These are phyloP conservation scores for Exophiala aquamarina DNA, from an alignment of 2,329 filamentous ascomycete genomes.

Conservation along the genomic window DNA sequence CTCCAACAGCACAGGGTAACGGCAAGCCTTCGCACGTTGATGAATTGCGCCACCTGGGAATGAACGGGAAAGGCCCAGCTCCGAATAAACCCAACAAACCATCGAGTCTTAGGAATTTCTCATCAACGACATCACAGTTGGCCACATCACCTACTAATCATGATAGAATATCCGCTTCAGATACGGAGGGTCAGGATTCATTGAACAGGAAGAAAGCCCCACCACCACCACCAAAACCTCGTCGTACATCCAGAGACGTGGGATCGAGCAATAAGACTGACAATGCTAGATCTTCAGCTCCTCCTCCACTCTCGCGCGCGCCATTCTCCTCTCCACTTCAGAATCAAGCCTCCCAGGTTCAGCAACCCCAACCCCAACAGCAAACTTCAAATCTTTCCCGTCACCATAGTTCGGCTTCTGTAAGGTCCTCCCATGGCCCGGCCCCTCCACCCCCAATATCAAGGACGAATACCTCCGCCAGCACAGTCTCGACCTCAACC, in stretches of 20 bases:
- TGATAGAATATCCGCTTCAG: conserved; percentile 15
- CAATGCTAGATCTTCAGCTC: conserved; percentile 17
- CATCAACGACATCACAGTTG: conserved; percentile 16
- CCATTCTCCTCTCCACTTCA: conserved; percentile 32
- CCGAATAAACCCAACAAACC: conserved; percentile 48
- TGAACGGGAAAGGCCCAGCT: conserved; percentile 25
- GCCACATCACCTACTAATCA: conserved; percentile 14
- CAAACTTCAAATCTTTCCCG: conserved; percentile 7
- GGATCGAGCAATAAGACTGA: not conserved
- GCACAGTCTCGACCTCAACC: conserved; percentile 7
- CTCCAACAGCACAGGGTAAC: conserved; percentile 11
- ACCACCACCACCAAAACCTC: conserved; percentile 38
- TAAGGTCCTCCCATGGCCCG: not conserved
- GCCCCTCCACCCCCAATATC: conserved; percentile 26
- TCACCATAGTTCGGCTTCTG: conserved; percentile 5
- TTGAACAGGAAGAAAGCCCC: conserved; percentile 33
- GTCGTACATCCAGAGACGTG: conserved; percentile 27
- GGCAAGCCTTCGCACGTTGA: conserved; percentile 12
- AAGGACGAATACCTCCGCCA: conserved; percentile 14
- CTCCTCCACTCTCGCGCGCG: conserved; percentile 22
- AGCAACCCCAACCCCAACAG: too few relatives aligned
- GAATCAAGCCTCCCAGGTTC: conserved; percentile 11
- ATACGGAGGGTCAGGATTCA: conserved; percentile 15
- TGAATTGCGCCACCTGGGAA: conserved; percentile 18
- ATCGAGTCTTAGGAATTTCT: conserved; percentile 38